phyloP scores from a whole-genome alignment of 176 grass and related monocot genomes.

The Chloris gayana region DNA sequence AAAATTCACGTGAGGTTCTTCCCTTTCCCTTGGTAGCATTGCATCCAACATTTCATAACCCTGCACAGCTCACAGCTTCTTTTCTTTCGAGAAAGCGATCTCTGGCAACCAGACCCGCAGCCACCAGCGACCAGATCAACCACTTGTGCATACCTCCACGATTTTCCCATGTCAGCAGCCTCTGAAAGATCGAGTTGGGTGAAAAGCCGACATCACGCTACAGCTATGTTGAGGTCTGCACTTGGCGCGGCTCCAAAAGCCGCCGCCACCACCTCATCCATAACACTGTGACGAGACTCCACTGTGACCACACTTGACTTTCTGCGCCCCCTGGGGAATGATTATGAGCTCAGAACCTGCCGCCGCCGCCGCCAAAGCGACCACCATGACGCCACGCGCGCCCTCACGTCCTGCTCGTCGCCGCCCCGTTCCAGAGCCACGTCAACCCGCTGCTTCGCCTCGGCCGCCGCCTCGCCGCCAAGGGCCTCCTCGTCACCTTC shows the following conservation, averaged over 20 bases:
- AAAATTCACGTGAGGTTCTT: no score
- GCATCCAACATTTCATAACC: no score
- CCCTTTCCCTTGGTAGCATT: no score
- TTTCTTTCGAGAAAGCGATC: no score
- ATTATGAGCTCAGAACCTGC: neutral
- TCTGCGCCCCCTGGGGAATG: neutral
- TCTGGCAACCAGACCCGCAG: neutral
- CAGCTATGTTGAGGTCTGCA: neutral
- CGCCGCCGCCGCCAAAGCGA: neutral
- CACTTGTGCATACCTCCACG: neutral
- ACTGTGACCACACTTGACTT: neutral
- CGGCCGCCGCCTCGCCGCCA: constrained; percentile 54
- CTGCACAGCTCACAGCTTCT: no score
- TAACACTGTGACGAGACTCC: neutral
- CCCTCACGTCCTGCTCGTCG: constrained; percentile 55
- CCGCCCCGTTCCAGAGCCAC: constrained; percentile 50
- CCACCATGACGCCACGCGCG: constrained; percentile 6
- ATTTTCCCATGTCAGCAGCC: neutral
- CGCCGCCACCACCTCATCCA: neutral
- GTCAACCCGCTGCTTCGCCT: constrained; percentile 55
- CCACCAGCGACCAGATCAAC: neutral
- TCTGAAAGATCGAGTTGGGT: neutral
- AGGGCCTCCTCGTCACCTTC: constrained; percentile 58
- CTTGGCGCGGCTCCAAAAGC: neutral
- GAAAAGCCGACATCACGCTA: neutral